Evolutionary conservation across 805 yeast genomes (phyloP).

Genomic region (Torulaspora quercuum): DNA sequence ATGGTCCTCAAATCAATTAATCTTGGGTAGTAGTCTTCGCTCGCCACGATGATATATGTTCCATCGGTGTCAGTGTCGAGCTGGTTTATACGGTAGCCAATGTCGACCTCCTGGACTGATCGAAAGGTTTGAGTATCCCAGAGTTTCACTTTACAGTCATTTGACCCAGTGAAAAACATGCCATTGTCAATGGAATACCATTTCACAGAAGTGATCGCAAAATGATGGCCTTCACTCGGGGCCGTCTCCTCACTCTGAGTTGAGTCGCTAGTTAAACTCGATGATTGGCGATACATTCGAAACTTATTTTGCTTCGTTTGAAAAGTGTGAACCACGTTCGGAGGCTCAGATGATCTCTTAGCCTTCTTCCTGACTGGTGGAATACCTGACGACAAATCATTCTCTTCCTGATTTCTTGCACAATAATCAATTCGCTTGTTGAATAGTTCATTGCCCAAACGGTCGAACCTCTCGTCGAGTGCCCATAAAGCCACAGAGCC

Average conservation of each 20-base stretch:
- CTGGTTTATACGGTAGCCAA: slow-evolving; percentile 61
- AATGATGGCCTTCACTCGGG: slow-evolving; percentile 46
- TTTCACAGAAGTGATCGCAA: slow-evolving; percentile 65
- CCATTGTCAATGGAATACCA: slow-evolving; percentile 95
- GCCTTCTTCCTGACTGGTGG: slow-evolving; percentile 8
- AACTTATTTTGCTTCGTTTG: slow-evolving; percentile 24
- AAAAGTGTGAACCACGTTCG: slow-evolving; percentile 21
- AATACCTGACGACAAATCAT: not conserved
- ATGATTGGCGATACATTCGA: slow-evolving; percentile 24
- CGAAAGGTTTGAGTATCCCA: slow-evolving; percentile 74
- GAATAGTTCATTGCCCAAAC: slow-evolving; percentile 24
- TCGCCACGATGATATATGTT: slow-evolving; percentile 61
- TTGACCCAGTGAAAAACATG: slow-evolving; percentile 77
- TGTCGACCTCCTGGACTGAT: slow-evolving; percentile 63
- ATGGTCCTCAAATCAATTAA: slow-evolving; percentile 71
- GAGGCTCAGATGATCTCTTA: slow-evolving; percentile 1
- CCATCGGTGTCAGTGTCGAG: slow-evolving; percentile 51
- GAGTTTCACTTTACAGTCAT: slow-evolving; percentile 68
- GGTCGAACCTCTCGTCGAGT: slow-evolving; percentile 23
- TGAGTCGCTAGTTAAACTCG: slow-evolving; percentile 2
- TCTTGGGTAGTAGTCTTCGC: slow-evolving; percentile 65
- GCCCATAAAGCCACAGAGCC: slow-evolving; percentile 38
- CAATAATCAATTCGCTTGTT: slow-evolving; percentile 30
- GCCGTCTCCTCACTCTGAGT: slow-evolving; percentile 5
- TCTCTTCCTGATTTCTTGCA: slow-evolving; percentile 7